Evolutionary conservation across 352 stramenopile genomes (phyloP).

Genomic region (Phytophthora brassicae): DNA sequence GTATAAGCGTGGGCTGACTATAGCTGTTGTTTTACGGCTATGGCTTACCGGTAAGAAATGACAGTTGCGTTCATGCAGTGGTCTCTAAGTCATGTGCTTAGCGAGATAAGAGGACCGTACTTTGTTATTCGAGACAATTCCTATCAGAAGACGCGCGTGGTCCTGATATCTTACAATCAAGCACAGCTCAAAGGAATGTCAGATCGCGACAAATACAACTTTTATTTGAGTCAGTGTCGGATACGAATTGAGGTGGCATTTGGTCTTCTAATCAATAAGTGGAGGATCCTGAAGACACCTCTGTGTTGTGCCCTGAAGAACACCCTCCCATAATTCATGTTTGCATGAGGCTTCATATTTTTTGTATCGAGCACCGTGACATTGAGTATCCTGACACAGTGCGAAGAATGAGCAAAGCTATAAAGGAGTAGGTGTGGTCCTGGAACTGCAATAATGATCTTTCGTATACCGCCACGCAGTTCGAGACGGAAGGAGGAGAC

Average conservation of each 20-base stretch:
- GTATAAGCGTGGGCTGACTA: slow-evolving; percentile 8
- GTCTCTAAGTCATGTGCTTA: background rate
- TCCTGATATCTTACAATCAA: slow-evolving; percentile 8
- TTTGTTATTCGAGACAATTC: slow-evolving; percentile 11
- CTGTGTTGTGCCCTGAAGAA: background rate
- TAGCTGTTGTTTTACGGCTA: background rate
- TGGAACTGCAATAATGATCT: too few species aligned
- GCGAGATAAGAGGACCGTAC: background rate
- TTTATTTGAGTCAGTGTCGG: slow-evolving; percentile 3
- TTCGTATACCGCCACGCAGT: too few species aligned
- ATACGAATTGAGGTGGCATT: slow-evolving; percentile 13
- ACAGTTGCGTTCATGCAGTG: background rate
- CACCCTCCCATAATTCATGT: too few species aligned
- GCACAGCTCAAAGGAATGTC: background rate
- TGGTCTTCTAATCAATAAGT: slow-evolving; percentile 8
- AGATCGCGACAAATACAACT: slow-evolving; percentile 9
- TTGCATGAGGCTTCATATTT: too few species aligned
- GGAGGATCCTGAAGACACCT: slow-evolving; percentile 3
- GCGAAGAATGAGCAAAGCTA: too few species aligned
- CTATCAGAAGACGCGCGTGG: background rate
- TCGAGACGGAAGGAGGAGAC: too few species aligned
- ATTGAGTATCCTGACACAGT: too few species aligned
- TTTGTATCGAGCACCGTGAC: too few species aligned
- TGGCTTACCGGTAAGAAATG: slow-evolving; percentile 9
- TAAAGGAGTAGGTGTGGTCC: too few species aligned